Evolutionary conservation across 139 green algal genomes (phyloP).

Genomic region (Yamagishiella unicocca): DNA sequence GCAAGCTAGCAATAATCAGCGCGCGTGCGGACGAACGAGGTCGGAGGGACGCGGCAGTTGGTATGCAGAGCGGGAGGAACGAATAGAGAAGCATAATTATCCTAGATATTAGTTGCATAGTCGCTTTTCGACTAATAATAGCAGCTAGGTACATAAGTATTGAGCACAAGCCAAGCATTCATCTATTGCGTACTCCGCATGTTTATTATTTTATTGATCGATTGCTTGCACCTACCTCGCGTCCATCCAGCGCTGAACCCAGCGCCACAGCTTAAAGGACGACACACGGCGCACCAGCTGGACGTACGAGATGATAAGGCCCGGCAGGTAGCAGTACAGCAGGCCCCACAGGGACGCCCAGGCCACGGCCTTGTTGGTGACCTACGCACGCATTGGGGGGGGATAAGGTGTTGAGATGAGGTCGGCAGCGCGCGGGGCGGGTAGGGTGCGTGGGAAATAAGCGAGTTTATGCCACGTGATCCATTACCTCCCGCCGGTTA

Average conservation of each 20-base stretch:
- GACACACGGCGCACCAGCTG: conserved; percentile 27
- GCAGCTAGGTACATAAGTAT: background rate
- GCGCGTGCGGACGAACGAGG: background rate
- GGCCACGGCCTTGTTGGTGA: conserved; percentile 50
- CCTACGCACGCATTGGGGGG: conserved; percentile 15
- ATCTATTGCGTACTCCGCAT: background rate
- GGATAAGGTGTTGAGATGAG: background rate
- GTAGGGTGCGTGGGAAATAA: no score
- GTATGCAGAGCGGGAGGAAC: background rate
- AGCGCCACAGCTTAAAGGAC: conserved; percentile 28
- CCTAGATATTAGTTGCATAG: no score
- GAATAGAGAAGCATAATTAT: no score
- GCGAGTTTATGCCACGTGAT: no score
- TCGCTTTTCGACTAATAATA: no score
- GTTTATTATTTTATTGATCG: background rate
- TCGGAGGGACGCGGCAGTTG: no score
- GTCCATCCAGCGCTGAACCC: conserved; percentile 32
- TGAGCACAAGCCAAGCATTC: background rate
- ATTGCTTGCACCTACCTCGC: background rate
- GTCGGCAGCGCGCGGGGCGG: no score
- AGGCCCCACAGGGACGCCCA: conserved; percentile 52
- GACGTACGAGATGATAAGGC: conserved; percentile 21
- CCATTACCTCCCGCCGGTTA: no score
- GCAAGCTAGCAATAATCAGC: no score
- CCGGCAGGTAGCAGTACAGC: conserved; percentile 56